Evolutionary conservation across 192 early-diverging fungal species (phyloP), one percentile per base, ranked within the genome.

Genomic region (Powellomyces hirtus): DNA sequence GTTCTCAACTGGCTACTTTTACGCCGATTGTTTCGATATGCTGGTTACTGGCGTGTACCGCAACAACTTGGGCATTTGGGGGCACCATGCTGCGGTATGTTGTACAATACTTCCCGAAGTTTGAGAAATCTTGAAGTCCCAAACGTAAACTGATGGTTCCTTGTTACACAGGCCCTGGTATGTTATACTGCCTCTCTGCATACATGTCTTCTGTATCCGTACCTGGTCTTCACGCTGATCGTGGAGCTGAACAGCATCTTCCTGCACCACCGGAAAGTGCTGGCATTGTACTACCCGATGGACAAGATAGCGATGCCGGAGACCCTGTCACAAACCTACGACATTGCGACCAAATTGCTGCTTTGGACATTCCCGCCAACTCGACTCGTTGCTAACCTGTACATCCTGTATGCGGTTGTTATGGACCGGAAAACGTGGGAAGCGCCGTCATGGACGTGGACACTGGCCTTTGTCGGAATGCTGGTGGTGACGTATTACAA

Each of bases 221-320:
- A 64, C 31, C 46, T 64, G 16, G 49, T 64, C 29, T 64, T 64
- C 6, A 64, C 62, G 38, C 62, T 64, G 5, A 20, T 64, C 26
- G 62, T 64, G 18, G 62, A 64, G 29, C 11, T 64, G 45, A 64
- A 64, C 62, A 51, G 45, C 62, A 44, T 64, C 22, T 64, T 64
- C 46, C 24, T 64, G 18, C 62, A 64, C 46, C 20, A 26, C 24
- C 62, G 62, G 45, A 64, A 64, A 51, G 24, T 64, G 27, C 46
- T 64, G 4, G 37, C 30, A 6, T 34, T 64, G 0, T 50, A 22
- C 45, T 50, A 64, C 44, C 20, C 16, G 20, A 13, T 42, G 10
- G 53, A 56, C 31, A 26, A 56, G 1, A 18, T 5, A 16, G n/a
- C 46, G 5, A 4, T 56, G 22, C 53, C 53, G 53, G 53, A 22